Conservation (phyloP, 2,329 filamentous ascomycete genomes). For the Arachnomyces sp. region DNA sequence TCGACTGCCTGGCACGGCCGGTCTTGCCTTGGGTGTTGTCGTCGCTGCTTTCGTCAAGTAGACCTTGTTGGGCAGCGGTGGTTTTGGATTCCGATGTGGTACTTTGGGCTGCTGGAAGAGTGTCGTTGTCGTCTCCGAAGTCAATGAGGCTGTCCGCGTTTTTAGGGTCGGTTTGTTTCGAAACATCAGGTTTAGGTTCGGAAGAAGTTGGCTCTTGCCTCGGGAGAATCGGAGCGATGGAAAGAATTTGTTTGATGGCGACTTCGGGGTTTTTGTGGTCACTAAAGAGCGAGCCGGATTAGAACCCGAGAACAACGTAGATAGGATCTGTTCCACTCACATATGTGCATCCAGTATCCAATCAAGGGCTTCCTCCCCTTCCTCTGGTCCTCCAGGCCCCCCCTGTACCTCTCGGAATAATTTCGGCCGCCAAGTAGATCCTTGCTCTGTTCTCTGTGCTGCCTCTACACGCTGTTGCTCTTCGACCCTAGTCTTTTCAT, state of each 20-base stretch:
- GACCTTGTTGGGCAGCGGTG: constrained; percentile 8
- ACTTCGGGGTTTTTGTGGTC: constrained; percentile 59
- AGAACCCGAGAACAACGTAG: not conserved
- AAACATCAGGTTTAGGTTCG: constrained; percentile 4
- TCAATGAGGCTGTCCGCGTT: constrained; percentile 20
- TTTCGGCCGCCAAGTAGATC: constrained; percentile 77
- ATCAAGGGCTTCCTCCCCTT: constrained; percentile 82
- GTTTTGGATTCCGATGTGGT: not conserved
- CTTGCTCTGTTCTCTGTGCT: constrained; percentile 65
- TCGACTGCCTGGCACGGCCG: not conserved
- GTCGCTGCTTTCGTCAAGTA: constrained; percentile 10
- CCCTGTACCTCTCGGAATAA: constrained; percentile 71
- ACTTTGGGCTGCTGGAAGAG: constrained; percentile 1
- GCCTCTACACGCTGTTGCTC: constrained; percentile 87
- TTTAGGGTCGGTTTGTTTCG: not conserved
- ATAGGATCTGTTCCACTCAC: constrained; percentile 48
- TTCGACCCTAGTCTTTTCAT: constrained; percentile 94
- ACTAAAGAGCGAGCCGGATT: constrained; percentile 27
- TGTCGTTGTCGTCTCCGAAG: constrained; percentile 10
- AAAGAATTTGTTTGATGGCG: constrained; percentile 72
- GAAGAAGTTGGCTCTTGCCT: constrained; percentile 55
- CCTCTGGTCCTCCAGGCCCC: constrained; percentile 61
- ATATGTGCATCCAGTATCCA: constrained; percentile 88
- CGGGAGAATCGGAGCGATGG: constrained; percentile 74
- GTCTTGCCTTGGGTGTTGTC: constrained; percentile 1